Conservation (phyloP, 1,284 basidiomycete genomes). For the Trichosporon sp. region DNA sequence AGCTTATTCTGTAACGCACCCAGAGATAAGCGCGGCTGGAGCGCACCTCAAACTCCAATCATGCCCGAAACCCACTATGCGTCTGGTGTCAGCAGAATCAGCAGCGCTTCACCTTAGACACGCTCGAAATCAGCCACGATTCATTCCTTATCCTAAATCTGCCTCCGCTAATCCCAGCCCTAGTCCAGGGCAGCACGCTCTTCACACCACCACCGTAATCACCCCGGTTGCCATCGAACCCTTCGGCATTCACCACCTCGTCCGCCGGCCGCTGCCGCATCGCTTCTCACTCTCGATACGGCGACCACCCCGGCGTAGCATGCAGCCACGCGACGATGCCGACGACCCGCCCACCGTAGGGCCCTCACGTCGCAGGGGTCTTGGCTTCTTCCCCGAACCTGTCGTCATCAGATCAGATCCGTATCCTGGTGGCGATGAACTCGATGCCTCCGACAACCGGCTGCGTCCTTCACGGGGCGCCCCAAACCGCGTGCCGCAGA, state of each 20-base stretch:
- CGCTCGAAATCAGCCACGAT: background rate
- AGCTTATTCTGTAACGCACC: constrained; percentile 1
- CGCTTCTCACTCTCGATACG: background rate
- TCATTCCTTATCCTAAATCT: background rate
- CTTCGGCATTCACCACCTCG: background rate
- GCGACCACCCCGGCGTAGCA: background rate
- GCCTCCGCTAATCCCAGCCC: background rate
- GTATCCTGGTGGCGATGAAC: constrained; percentile 1
- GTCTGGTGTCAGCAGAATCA: background rate
- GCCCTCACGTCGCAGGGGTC: constrained; percentile 10
- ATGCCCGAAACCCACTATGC: background rate
- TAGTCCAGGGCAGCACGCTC: background rate
- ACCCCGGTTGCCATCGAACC: background rate
- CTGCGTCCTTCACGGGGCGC: background rate
- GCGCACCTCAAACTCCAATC: background rate
- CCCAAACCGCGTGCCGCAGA: background rate
- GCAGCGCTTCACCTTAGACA: background rate
- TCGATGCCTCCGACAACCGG: constrained; percentile 7
- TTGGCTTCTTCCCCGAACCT: constrained; percentile 29
- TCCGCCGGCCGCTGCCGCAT: background rate
- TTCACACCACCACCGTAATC: background rate
- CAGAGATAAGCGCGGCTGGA: background rate
- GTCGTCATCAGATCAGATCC: constrained; percentile 30
- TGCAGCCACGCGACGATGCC: background rate
- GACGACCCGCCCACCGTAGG: background rate